Conservation (phyloP, 352 stramenopile genomes). For the Stramenopiles sp. region DNA sequence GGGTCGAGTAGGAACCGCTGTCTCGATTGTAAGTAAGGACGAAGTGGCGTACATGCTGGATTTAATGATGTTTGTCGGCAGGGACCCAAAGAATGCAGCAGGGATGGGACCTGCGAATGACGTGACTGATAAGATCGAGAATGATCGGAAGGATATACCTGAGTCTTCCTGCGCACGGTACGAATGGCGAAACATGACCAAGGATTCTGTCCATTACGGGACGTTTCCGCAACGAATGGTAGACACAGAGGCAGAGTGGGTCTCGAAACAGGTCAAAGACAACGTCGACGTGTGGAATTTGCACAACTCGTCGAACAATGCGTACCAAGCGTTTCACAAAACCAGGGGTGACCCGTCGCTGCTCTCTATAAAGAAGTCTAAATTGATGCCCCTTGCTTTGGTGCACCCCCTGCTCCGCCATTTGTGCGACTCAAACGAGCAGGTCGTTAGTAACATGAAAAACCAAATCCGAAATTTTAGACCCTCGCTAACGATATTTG, state of each 20-base stretch:
- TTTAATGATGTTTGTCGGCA: slow-evolving; percentile 81
- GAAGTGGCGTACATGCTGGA: slow-evolving; percentile 98
- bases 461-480: slow-evolving; percentile 1
- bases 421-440: background rate
- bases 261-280: background rate
- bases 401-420: background rate
- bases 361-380: background rate
- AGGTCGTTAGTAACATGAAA: background rate
- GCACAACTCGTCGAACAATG: background rate
- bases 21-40: slow-evolving; percentile 84
- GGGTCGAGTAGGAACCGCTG: slow-evolving; percentile 77
- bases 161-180: slow-evolving; percentile 4
- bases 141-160: slow-evolving; percentile 17
- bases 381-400: background rate
- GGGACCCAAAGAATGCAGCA: slow-evolving; percentile 35
- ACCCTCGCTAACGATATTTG: background rate
- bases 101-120: slow-evolving; percentile 32
- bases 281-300: background rate
- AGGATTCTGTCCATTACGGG: slow-evolving; percentile 90
- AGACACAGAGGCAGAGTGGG: background rate
- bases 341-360: background rate
- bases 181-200: slow-evolving; percentile 50
- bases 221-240: slow-evolving; percentile 76
- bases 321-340: background rate
- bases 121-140: slow-evolving; percentile 17